phyloP scores from a whole-genome alignment of 2,329 filamentous ascomycete species.

The Venturia carpophila region DNA sequence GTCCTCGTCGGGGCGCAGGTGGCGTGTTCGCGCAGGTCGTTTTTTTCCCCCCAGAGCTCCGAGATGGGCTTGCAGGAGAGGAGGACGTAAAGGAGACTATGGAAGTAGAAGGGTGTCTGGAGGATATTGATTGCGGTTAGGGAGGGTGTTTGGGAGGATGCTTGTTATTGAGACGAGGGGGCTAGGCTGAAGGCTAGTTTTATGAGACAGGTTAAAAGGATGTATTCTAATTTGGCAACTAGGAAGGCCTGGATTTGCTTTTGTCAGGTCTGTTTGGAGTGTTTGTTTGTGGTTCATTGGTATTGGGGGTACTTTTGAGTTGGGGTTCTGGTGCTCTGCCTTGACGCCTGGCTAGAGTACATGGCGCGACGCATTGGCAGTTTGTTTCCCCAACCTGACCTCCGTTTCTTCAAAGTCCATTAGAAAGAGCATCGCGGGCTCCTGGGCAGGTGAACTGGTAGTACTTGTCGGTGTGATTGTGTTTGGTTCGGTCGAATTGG shows the following conservation, averaged over 20 bases:
- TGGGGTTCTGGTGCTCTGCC: background rate
- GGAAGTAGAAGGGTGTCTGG: conserved; percentile 5
- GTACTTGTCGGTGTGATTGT: background rate
- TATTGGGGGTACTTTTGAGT: background rate
- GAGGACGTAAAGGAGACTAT: background rate
- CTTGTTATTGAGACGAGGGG: background rate
- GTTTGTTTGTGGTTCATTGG: too few species aligned
- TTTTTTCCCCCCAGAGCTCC: background rate
- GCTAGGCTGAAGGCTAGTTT: conserved; percentile 2
- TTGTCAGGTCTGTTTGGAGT: background rate
- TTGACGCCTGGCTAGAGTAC: background rate
- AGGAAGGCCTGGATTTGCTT: background rate
- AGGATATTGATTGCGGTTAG: background rate
- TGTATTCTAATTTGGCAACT: conserved; percentile 1
- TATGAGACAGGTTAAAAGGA: background rate
- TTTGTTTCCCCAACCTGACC: background rate
- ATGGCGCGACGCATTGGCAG: background rate
- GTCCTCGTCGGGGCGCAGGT: background rate
- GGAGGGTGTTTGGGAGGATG: background rate
- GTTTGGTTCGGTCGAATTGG: background rate
- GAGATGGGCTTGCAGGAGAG: conserved; percentile 1
- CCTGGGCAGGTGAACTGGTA: background rate
- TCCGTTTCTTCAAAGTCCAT: background rate
- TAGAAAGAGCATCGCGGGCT: background rate
- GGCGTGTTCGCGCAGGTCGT: background rate